Evolutionary conservation across 1,139 yeast species (phyloP), one percentile per base, ranked within the genome.

Genomic region (Protomyces inundatus): DNA sequence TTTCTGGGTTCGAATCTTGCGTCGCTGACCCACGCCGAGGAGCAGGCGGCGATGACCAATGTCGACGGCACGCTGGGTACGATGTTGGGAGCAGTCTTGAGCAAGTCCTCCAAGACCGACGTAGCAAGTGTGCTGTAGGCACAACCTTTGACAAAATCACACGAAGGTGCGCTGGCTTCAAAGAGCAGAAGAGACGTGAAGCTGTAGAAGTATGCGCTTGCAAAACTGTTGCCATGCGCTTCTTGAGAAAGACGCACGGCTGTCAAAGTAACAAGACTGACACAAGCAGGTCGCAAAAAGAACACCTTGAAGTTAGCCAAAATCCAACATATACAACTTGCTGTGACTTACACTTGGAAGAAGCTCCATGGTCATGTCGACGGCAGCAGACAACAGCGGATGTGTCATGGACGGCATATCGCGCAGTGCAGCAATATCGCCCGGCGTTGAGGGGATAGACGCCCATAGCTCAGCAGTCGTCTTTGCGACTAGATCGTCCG

Each of bases 161-260:
- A 40, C 3, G 33, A 50, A 5, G 62, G 55, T 14, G 45, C 10
- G 32, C 42, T 55, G 12, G 40, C 46, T 23, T 58, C 62, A 14
- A 52, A 51, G 4, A 58, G 42, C n/a, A 58, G 42, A 16, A 52
- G 54, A 3, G 45, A 51, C 53, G 54, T 51, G 56, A 58, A 58
- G 32, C 54, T 42, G 32, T 55, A 58, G 12, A 39, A 39, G 52
- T 40, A 58, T 39, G 45, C 39, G n/a, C 55, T 42, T 42, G 30
- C 48, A 42, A 42, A 16, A 14, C 9, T 42, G 32, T 42, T 42
- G 9, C 56, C n/a, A 33, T 16, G 10, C 42, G 56, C 42, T 40
- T 39, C 42, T 34, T 33, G 42, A 58, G 33, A 32, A 34, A 51
- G 51, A 35, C 23, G 37, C 23, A 58, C 39, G 6, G 52, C 62